phyloP scores from a whole-genome alignment of 805 yeast genomes.

The Cyberlindnera samutprakarnensis region DNA sequence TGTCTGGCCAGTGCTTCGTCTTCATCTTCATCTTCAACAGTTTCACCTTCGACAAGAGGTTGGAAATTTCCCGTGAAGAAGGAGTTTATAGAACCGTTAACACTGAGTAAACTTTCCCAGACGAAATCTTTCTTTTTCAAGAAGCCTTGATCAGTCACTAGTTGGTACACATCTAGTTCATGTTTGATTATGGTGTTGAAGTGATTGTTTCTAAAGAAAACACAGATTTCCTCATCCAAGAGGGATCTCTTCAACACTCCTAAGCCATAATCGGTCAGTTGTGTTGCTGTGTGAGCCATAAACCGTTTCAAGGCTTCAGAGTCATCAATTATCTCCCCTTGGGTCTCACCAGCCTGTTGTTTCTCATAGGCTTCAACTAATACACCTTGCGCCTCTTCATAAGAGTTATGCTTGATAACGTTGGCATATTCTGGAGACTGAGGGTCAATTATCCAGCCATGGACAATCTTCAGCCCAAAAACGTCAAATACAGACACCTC shows the following conservation, averaged over 20 bases:
- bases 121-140: conserved; percentile 41
- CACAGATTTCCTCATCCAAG: conserved; percentile 46
- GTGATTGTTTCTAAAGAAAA: conserved; percentile 87
- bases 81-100: conserved; percentile 61
- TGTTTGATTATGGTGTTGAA: conserved; percentile 62
- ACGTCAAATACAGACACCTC: conserved; percentile 51
- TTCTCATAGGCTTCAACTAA: conserved; percentile 40
- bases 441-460: conserved; percentile 75
- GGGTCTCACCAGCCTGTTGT: conserved; percentile 15
- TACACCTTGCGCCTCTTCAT: conserved; percentile 54
- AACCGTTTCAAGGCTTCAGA: conserved; percentile 36
- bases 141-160: conserved; percentile 74
- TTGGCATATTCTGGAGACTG: conserved; percentile 26
- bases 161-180: conserved; percentile 42
- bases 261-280: conserved; percentile 67
- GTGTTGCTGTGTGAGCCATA: conserved; percentile 59
- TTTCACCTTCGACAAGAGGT: conserved; percentile 26
- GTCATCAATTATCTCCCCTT: conserved; percentile 26
- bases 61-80: conserved; percentile 62
- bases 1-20: conserved; percentile 37
- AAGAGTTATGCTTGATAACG: conserved; percentile 36
- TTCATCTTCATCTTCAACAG: conserved; percentile 14
- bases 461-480: conserved; percentile 57
- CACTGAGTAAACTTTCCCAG: conserved; percentile 73
- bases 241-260: conserved; percentile 36